Base-by-base conservation (phyloP, 305 asterid genomes). In the Solanum chacoense region DNA sequence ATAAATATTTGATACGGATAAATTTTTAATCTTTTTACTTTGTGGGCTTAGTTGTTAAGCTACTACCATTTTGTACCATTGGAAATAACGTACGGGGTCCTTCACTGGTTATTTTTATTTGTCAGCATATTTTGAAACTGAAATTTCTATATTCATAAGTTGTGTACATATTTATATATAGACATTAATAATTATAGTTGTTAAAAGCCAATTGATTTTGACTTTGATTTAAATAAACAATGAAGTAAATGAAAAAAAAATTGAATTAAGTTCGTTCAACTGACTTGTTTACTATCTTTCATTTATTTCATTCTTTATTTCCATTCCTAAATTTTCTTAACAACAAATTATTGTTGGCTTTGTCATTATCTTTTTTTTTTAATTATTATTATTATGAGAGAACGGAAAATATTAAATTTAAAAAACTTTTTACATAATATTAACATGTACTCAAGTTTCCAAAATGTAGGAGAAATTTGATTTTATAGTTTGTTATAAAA, bases 1-100 rank as follows among this genome's bases (percentile, higher is more conserved):
- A 31, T 38, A 74, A 74, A 74, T 74, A 74, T 32, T 6, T 74
- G 2, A 74, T 1, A 1, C 4, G 8, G 1, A 22, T 74, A 32
- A 32, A 32, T 4, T 32, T 18, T 69, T 18, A 18, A 0, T 55
- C 4, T 55, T 55, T 55, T 55, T 18, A 74, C 34, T 36, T 45
- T 32, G 40, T 7, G 11, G 76, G 81, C 7, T 22, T 85, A 87
- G 91, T 89, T 90, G 92, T 88, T 92, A 84, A 92, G 20, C 78
- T 29, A 89, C 92, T 42, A 87, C 87, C 91, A 81, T 71, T 87
- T 35, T 71, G 79, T 42, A 18, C 26, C 87, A 10, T 78, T 0
- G 76, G 87, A 84, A 91, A 89, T 91, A 84, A 91, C 93, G 92
- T 79, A 79, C 36, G 36, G 24, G 24, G 26, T 0, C 67, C 4